These are phyloP conservation scores for Daucus carota DNA, from an alignment of 129 eudicot species.

Conservation along the genomic window DH1_v3.0 NC_030389.2:41003001-41003500, in stretches of 20 bases:
- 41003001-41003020: slow-evolving; percentile 70
- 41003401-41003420: slow-evolving; percentile 73
- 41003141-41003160: slow-evolving; percentile 50
- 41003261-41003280: slow-evolving; percentile 18
- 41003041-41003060: slow-evolving; percentile 61
- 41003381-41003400: slow-evolving; percentile 23
- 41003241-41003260: slow-evolving; percentile 48
- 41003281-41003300: slow-evolving; percentile 21
- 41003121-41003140: slow-evolving; percentile 68
- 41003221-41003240: slow-evolving; percentile 34
- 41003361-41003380: slow-evolving; percentile 26
- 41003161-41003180: slow-evolving; percentile 39
- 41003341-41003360: slow-evolving; percentile 68
- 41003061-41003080: slow-evolving; percentile 32
- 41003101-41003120: slow-evolving; percentile 53
- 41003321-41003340: slow-evolving; percentile 55
- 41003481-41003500: slow-evolving; percentile 14
- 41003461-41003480: slow-evolving; percentile 21
- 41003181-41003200: slow-evolving; percentile 31
- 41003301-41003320: slow-evolving; percentile 21
- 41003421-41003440: slow-evolving; percentile 44
- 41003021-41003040: slow-evolving; percentile 59
- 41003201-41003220: slow-evolving; percentile 44
- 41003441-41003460: slow-evolving; percentile 16
- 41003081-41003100: slow-evolving; percentile 50